Conservation (phyloP, 2,329 filamentous ascomycete genomes). For the Fonsecaea pugnacius region DNA sequence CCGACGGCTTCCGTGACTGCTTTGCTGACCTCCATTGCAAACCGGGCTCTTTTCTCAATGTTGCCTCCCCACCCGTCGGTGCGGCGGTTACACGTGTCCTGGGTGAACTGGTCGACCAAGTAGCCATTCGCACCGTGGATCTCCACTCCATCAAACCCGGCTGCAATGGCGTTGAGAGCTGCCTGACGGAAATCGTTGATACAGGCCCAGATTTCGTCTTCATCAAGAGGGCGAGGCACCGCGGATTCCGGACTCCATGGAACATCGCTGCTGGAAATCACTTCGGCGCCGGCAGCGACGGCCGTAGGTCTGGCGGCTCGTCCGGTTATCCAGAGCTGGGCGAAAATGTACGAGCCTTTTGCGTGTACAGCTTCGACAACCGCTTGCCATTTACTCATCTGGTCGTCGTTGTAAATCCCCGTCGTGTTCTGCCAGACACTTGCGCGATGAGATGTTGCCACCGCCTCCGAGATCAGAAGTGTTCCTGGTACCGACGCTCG, state of each 20-base stretch:
- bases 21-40: constrained; percentile 55
- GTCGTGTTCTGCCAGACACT: no score
- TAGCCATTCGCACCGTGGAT: constrained; percentile 57
- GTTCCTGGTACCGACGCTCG: constrained; percentile 44
- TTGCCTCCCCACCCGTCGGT: constrained; percentile 58
- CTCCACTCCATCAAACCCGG: constrained; percentile 60
- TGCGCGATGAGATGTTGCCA: constrained; percentile 5
- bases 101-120: constrained; percentile 58
- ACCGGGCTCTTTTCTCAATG: constrained; percentile 58
- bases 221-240: constrained; percentile 42
- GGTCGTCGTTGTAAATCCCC: background rate
- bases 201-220: constrained; percentile 46
- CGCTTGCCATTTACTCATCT: background rate
- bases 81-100: constrained; percentile 56
- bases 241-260: constrained; percentile 17
- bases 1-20: constrained; percentile 40
- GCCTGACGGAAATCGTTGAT: constrained; percentile 47
- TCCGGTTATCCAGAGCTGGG: background rate
- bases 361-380: background rate
- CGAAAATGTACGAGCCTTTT: background rate
- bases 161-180: constrained; percentile 57
- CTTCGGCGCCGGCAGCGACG: background rate
- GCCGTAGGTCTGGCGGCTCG: background rate
- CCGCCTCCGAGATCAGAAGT: constrained; percentile 41
- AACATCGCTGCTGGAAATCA: constrained; percentile 18